Conservation (phyloP, 2,329 filamentous ascomycete genomes). For the Grosmannia serpens region DNA sequence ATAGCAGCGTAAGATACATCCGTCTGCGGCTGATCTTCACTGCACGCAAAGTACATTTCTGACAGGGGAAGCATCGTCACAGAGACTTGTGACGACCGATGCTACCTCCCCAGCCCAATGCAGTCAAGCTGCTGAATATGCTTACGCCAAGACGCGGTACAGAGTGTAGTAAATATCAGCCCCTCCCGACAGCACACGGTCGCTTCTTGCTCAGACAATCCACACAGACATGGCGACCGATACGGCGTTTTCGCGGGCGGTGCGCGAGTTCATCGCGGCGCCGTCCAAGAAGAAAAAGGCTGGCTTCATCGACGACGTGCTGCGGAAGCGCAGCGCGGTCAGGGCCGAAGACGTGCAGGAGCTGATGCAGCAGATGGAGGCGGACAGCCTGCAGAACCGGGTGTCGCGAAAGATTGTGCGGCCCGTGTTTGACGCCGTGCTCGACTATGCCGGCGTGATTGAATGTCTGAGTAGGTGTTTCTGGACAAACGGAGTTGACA, state of each 20-base stretch:
- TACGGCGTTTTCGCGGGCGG: neutral
- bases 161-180: no score
- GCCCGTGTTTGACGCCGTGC: neutral
- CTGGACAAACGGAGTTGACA: neutral
- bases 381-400: neutral
- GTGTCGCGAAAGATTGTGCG: neutral
- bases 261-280: neutral
- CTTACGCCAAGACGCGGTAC: no score
- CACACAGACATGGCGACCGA: neutral
- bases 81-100: no score
- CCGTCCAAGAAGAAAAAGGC: slow-evolving; percentile 2
- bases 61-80: neutral
- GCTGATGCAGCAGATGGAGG: neutral
- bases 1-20: neutral
- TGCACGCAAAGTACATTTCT: neutral
- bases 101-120: no score
- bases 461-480: neutral
- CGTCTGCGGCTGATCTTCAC: neutral
- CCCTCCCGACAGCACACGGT: no score
- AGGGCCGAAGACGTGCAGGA: neutral
- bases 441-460: neutral
- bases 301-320: slow-evolving; percentile 1
- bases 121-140: no score
- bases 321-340: neutral
- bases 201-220: neutral